Evolutionary conservation across 2,329 filamentous ascomycete genomes (phyloP).

Genomic region (Ambrosiella cleistominuta): DNA sequence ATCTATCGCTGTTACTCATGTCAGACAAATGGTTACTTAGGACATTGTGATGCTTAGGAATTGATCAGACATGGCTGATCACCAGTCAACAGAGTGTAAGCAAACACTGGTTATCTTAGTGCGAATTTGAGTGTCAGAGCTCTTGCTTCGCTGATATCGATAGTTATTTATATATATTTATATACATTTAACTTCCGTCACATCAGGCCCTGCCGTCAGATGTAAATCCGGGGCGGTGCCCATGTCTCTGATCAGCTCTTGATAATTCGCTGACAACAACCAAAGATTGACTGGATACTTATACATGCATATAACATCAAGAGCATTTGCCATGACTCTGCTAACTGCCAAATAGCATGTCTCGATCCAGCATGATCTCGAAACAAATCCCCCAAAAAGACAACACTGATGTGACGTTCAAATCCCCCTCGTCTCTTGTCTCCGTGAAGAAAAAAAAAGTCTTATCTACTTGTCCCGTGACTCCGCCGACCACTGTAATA

Average conservation of each 20-base stretch:
- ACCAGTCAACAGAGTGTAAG: no score
- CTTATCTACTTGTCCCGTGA: neutral
- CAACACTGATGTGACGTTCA: neutral
- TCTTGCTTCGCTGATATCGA: no score
- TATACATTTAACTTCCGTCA: neutral
- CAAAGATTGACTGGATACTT: no score
- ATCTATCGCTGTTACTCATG: neutral
- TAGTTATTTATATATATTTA: no score
- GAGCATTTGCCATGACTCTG: neutral
- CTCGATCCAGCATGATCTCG: neutral
- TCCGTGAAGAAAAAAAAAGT: neutral
- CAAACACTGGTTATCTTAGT: no score
- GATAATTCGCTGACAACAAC: no score
- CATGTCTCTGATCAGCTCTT: neutral
- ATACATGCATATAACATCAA: neutral
- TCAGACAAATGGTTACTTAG: neutral
- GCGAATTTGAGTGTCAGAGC: no score
- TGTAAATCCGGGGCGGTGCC: neutral
- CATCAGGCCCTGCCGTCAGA: neutral
- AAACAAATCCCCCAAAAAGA: neutral
- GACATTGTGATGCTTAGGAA: neutral
- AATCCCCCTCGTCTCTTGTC: neutral
- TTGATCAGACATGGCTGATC: neutral
- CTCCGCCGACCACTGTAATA: neutral
- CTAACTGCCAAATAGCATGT: neutral